A percentile compares a stretch with the other conserved stretches of the same genome.
Conservation (phyloP, 805 yeast species). For the Candida dendrica region DNA sequence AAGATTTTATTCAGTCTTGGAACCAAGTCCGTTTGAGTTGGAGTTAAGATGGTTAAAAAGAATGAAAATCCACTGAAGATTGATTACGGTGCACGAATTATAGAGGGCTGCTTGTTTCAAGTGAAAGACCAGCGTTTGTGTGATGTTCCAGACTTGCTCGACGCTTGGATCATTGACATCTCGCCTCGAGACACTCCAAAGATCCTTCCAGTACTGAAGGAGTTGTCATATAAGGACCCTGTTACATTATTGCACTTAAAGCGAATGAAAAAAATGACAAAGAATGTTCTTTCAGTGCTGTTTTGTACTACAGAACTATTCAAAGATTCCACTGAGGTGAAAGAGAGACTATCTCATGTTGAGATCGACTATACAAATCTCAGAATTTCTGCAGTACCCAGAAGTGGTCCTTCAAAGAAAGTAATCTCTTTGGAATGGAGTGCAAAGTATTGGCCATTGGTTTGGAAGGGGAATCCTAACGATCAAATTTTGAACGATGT, state of each 20-base stretch:
- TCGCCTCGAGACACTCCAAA: constrained; percentile 26
- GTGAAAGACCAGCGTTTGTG: constrained; percentile 22
- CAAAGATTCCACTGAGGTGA: constrained; percentile 20
- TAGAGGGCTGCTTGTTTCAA: constrained; percentile 40
- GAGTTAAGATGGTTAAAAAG: constrained; percentile 29
- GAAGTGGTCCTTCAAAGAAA: constrained; percentile 59
- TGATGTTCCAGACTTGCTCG: constrained; percentile 21
- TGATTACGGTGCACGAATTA: constrained; percentile 37
- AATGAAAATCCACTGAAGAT: constrained; percentile 27
- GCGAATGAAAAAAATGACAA: constrained; percentile 36
- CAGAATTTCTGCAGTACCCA: constrained; percentile 39
- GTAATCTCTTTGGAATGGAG: constrained; percentile 68
- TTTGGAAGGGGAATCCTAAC: constrained; percentile 91
- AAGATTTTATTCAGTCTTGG: neutral
- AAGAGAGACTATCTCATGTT: constrained; percentile 8
- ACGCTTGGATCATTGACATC: constrained; percentile 44
- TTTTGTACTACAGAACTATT: constrained; percentile 37
- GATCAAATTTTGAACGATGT: constrained; percentile 60
- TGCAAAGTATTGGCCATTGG: constrained; percentile 68
- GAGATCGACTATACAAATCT: constrained; percentile 16
- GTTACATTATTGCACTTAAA: constrained; percentile 39
- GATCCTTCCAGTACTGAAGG: constrained; percentile 19
- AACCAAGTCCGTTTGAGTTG: too few relatives aligned
- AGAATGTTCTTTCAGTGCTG: constrained; percentile 29
- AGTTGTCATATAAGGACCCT: constrained; percentile 18